These are phyloP conservation scores for Salix dunnii DNA, from an alignment of 345 rosid species.

Conservation along the genomic window DNA sequence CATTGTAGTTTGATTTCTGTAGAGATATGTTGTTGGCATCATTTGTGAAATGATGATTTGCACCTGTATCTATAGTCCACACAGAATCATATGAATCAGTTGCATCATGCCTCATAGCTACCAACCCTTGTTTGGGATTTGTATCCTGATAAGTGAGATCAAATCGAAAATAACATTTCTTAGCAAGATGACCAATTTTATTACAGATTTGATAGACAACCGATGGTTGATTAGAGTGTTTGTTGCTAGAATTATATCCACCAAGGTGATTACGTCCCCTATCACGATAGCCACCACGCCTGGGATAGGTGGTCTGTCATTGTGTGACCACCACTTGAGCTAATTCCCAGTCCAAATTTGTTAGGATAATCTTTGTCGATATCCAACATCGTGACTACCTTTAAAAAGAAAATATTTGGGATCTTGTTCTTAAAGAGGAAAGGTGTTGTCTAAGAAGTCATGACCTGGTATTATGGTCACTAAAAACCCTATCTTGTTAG, in stretches of 20 bases:
- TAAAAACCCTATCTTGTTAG: too few relatives aligned
- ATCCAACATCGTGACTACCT: too few relatives aligned
- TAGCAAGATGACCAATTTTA: neutral
- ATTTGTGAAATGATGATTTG: neutral
- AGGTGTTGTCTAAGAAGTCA: too few relatives aligned
- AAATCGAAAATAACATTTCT: neutral
- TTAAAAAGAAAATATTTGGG: too few relatives aligned
- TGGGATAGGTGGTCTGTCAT: neutral
- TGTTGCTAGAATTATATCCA: neutral
- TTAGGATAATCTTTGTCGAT: too few relatives aligned
- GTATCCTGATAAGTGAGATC: neutral
- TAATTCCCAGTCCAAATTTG: too few relatives aligned
- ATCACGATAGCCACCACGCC: neutral
- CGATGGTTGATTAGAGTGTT: too few relatives aligned
- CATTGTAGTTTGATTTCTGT: too few relatives aligned
- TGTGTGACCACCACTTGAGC: too few relatives aligned
- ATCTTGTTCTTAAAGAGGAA: too few relatives aligned
- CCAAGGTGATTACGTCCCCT: neutral
- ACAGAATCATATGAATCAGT: accelerated
- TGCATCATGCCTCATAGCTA: accelerated
- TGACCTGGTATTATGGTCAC: too few relatives aligned
- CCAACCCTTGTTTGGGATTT: neutral
- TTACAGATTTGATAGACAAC: neutral
- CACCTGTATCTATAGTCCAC: neutral
- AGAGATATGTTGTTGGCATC: neutral